Evolutionary conservation across 169 alveolate species (phyloP), one percentile per base, ranked within the genome.

Genomic region (Cyclospora cayetanensis): DNA sequence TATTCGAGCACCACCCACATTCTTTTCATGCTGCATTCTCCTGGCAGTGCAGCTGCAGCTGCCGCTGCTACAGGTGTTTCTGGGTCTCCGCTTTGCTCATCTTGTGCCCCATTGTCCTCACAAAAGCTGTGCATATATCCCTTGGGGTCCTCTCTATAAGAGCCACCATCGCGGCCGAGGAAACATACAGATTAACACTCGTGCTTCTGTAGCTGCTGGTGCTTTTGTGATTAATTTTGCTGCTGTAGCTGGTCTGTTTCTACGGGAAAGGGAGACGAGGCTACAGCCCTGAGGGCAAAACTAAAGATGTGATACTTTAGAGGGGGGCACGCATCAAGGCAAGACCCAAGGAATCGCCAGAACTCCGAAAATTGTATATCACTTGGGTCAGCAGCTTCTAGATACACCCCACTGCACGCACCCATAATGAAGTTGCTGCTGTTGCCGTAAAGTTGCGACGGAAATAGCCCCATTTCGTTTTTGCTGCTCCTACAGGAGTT

Each of bases 381-480:
- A 70, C 68, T 77, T 43, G 63, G 20, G 72, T 77, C 87, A 3
- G 87, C 87, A 1, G 50, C 70, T n/a, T 77, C 87, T 35, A 77
- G 87, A n/a, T 41, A 70, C 68, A 77, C 68, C n/a, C 72, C 31
- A 55, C 50, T 46, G 70, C 87, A 77, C 35, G 87, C 87, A 11
- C 87, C 87, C 43, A 77, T 20, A 55, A 77, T 77, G 43, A 42
- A 7, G 35, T 22, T 41, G 84, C 37, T 20, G 60, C 37, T 72
- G 35, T 11, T 37, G 53, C 37, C n/a, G 60, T 46, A 15, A 11
- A 46, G 15, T 11, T 46, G 0, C 4, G 4, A 22, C n/a, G n/a
- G n/a, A 22, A 74, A 31, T 39, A 20, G 25, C 41, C 84, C 29
- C 42, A n/a, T 29, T 2, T 53, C 37, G 42, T 22, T 35, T 11